Evolutionary conservation across 2,329 filamentous ascomycete genomes (phyloP), one percentile per base, ranked within the genome.

Genomic region (Chaetothyriales sp.): DNA sequence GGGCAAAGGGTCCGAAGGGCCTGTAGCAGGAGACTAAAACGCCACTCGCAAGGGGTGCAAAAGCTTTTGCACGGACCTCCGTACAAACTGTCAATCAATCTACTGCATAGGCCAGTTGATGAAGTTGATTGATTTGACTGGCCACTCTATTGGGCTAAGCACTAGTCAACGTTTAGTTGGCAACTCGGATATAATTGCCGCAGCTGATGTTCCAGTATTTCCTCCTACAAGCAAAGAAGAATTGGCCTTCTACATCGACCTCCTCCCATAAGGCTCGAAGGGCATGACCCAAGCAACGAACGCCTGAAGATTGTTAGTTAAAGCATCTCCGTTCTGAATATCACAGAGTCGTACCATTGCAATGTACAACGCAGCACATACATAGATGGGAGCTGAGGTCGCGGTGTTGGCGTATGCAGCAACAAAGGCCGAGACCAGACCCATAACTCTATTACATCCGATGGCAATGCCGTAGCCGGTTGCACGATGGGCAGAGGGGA

Each of bases 391-490:
- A 5, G 67, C 66, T 1, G 64, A 53, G 0, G 66, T 67, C 1
- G 51, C 57, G 2, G 64, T 66, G 33, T 60, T 53, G 18, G 57
- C 58, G 22, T 56, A 55, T 9, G 56, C 54, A 13, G 58, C 58
- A 15, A 59, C 78, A 7, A 87, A 74, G 0, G 83, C 82, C 8
- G 78, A 82, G 50, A 87, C 60, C 45, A 88, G 85, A 1, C 84
- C 84, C 83, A 87, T 87, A 58, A 87, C 64, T 1, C 84, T 74
- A 59, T 88, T 88, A 56, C 77, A 79, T 0, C 77, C 81, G 29
- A 87, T 83, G 0, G 82, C 78, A 44, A 88, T 76, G 1, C 83
- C 84, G 61, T 86, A 88, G 9, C 85, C 85, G 0, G 85, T 89
- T 0, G 83, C 82, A 2, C 85, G 74, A 61, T 89, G 83, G 0